Evolutionary conservation across 2,329 filamentous ascomycete species (phyloP).

Genomic region (Myotisia sp.): DNA sequence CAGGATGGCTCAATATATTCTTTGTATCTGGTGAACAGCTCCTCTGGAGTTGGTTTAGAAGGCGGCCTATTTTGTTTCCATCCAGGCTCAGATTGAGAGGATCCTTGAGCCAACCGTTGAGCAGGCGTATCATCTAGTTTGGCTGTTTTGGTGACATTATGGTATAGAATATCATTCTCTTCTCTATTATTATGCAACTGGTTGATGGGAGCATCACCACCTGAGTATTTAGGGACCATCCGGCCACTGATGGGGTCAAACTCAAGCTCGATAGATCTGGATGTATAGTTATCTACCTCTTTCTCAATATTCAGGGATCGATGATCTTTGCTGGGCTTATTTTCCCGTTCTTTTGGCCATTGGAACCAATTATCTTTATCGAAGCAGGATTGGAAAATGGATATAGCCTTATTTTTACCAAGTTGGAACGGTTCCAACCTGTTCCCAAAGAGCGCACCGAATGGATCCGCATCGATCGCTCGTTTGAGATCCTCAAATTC

Average conservation of each 20-base stretch:
- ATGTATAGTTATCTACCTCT: neutral
- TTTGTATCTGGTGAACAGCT: too few relatives aligned
- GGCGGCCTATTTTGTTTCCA: too few relatives aligned
- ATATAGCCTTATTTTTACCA: conserved; percentile 16
- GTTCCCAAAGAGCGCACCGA: conserved; percentile 27
- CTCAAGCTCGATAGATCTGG: conserved; percentile 14
- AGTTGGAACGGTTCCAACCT: conserved; percentile 17
- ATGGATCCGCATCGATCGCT: conserved; percentile 26
- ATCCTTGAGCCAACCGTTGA: too few relatives aligned
- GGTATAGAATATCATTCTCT: too few relatives aligned
- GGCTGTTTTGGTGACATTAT: too few relatives aligned
- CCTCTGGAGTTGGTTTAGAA: too few relatives aligned
- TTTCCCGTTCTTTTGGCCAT: neutral
- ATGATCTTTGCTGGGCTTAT: neutral
- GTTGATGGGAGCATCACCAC: too few relatives aligned
- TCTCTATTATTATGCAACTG: too few relatives aligned
- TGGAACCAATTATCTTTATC: conserved; percentile 9
- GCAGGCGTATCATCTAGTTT: too few relatives aligned
- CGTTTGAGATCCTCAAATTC: conserved; percentile 26
- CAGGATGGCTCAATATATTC: too few relatives aligned
- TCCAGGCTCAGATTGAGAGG: too few relatives aligned
- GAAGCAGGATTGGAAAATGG: conserved; percentile 20
- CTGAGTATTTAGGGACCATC: too few relatives aligned
- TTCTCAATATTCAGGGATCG: neutral
- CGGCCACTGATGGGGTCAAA: conserved; percentile 32